Conservation (phyloP, 2,329 filamentous ascomycete species). For the Fusarium sublunatum region DNA sequence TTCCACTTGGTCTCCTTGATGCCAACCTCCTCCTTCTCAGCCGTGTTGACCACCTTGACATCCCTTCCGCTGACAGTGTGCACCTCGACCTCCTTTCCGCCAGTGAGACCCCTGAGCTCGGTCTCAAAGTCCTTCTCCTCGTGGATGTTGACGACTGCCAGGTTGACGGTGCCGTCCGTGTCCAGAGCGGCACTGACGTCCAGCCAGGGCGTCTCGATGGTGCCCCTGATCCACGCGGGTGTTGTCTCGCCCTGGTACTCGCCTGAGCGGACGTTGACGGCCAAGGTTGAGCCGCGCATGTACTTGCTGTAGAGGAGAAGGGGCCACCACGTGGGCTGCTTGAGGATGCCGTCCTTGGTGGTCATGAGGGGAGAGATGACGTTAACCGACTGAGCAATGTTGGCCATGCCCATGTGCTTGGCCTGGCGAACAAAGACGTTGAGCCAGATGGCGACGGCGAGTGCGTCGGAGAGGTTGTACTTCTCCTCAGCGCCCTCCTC, state of each 20-base stretch:
- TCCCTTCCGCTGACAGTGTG: slow-evolving; percentile 63
- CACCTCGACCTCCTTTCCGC: slow-evolving; percentile 64
- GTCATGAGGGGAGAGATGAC: slow-evolving; percentile 84
- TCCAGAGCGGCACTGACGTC: slow-evolving; percentile 73
- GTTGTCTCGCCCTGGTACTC: slow-evolving; percentile 75
- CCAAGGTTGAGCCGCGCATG: slow-evolving; percentile 79
- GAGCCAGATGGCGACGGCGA: slow-evolving; percentile 80
- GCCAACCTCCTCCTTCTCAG: slow-evolving; percentile 69
- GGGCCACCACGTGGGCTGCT: slow-evolving; percentile 82
- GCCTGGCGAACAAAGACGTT: slow-evolving; percentile 82
- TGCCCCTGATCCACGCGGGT: slow-evolving; percentile 72
- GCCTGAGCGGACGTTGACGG: slow-evolving; percentile 70
- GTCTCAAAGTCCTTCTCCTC: slow-evolving; percentile 70
- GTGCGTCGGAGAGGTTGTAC: slow-evolving; percentile 79
- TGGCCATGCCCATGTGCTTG: slow-evolving; percentile 79
- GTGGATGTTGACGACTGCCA: slow-evolving; percentile 80
- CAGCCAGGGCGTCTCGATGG: slow-evolving; percentile 76
- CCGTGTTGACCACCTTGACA: slow-evolving; percentile 71
- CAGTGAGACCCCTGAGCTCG: slow-evolving; percentile 63
- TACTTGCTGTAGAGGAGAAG: slow-evolving; percentile 65
- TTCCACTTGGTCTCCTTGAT: slow-evolving; percentile 65
- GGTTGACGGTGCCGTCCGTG: slow-evolving; percentile 67
- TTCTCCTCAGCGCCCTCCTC: slow-evolving; percentile 77
- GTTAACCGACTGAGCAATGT: slow-evolving; percentile 81
- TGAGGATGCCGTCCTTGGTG: slow-evolving; percentile 68